Conservation (phyloP, 2,329 filamentous ascomycete genomes). For the Sphaerulina musiva region DNA sequence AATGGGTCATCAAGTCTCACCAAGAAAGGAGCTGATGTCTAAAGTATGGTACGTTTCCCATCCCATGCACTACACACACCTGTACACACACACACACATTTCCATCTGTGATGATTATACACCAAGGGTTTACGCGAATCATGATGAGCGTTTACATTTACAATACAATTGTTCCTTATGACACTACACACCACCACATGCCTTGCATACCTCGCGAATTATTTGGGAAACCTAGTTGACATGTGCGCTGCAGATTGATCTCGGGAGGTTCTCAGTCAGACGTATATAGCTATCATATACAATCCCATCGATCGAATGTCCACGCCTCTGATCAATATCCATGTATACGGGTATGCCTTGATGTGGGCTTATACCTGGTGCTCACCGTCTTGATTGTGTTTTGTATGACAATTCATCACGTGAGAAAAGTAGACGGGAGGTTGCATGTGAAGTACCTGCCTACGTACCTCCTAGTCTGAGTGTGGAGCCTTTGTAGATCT, state of each 20-base stretch:
- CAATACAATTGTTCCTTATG: constrained; percentile 30
- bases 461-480: too few relatives aligned
- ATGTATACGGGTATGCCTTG: background rate
- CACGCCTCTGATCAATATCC: background rate
- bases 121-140: constrained; percentile 18
- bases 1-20: constrained; percentile 7
- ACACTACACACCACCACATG: constrained; percentile 2
- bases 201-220: background rate
- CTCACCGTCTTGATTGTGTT: too few relatives aligned
- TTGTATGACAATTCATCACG: too few relatives aligned
- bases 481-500: background rate
- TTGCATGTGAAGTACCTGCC: too few relatives aligned
- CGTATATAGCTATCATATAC: background rate
- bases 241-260: background rate
- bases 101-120: constrained; percentile 22
- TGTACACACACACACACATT: too few relatives aligned
- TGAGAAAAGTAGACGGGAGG: too few relatives aligned
- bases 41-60: constrained; percentile 16
- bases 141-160: constrained; percentile 21
- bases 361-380: background rate
- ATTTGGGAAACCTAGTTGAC: background rate
- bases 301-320: too few relatives aligned
- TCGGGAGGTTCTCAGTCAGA: background rate
- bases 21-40: constrained; percentile 9
- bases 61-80: background rate